Conservation (phyloP, 1,139 yeast species). For the Diutina pseudorugosa region DNA sequence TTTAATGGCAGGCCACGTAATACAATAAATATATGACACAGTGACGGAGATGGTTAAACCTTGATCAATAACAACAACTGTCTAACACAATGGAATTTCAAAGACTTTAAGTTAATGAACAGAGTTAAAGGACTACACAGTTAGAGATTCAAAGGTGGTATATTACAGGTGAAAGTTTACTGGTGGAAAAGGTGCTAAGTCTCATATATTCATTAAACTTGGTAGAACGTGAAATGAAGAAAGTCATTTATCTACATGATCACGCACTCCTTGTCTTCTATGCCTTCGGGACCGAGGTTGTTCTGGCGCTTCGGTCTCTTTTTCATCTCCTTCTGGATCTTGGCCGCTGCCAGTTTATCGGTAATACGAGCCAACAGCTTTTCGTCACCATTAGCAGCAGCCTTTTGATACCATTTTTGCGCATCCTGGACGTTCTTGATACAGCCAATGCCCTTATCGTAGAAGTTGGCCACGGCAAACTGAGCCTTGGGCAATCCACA, state of each 20-base stretch:
- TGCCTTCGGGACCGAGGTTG: slow-evolving; percentile 18
- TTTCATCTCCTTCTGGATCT: slow-evolving; percentile 18
- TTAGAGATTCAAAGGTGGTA: too few species aligned
- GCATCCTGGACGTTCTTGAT: slow-evolving; percentile 45
- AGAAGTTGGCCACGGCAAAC: slow-evolving; percentile 74
- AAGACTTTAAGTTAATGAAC: too few species aligned
- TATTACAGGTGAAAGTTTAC: too few species aligned
- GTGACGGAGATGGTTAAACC: too few species aligned
- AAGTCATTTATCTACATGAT: too few species aligned
- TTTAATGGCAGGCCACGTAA: slow-evolving; percentile 6
- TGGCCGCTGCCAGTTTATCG: slow-evolving; percentile 21
- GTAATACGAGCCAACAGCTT: slow-evolving; percentile 37
- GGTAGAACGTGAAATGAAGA: too few species aligned
- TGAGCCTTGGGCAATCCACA: slow-evolving; percentile 73
- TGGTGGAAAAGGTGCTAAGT: too few species aligned
- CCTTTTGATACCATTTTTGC: slow-evolving; percentile 62
- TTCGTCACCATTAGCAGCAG: slow-evolving; percentile 64
- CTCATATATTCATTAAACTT: too few species aligned
- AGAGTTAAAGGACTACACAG: too few species aligned
- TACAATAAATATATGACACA: too few species aligned
- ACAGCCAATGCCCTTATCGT: slow-evolving; percentile 84
- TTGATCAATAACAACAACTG: too few species aligned
- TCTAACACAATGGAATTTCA: too few species aligned
- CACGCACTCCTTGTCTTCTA: slow-evolving; percentile 23
- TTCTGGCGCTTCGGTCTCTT: slow-evolving; percentile 11